Percentiles rank a stretch among this genome's conserved stretches.
Conservation (phyloP, 1,139 yeast species). For the Geotrichum siamense region DNA sequence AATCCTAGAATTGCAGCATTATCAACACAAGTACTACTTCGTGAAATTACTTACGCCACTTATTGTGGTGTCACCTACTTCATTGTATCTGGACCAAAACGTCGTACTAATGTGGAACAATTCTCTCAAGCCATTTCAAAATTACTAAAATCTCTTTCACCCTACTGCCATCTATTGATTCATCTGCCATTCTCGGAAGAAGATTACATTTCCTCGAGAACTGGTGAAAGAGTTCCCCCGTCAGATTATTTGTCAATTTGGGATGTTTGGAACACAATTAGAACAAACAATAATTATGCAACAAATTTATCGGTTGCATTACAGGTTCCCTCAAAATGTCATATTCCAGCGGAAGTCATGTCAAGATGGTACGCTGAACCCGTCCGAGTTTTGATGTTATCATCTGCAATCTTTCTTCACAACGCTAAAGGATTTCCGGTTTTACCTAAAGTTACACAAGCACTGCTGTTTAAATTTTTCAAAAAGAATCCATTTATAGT, state of each 20-base stretch:
- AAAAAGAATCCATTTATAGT: constrained; percentile 31
- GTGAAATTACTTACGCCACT: constrained; percentile 53
- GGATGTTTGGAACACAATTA: constrained; percentile 63
- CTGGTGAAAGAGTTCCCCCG: constrained; percentile 37
- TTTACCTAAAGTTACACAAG: constrained; percentile 48
- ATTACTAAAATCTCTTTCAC: constrained; percentile 27
- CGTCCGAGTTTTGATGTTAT: constrained; percentile 47
- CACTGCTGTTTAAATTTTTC: constrained; percentile 38
- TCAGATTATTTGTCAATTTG: constrained; percentile 53
- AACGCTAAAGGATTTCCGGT: constrained; percentile 59
- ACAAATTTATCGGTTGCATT: constrained; percentile 48
- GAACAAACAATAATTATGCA: constrained; percentile 48
- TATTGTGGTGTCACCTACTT: constrained; percentile 48
- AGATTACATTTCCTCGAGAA: constrained; percentile 28
- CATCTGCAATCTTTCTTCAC: constrained; percentile 47
- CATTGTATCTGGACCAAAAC: constrained; percentile 54
- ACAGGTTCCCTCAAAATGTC: constrained; percentile 41
- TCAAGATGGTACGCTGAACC: constrained; percentile 63
- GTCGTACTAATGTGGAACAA: constrained; percentile 45
- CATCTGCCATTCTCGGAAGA: constrained; percentile 42
- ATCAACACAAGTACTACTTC: constrained; percentile 46
- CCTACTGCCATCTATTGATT: constrained; percentile 34
- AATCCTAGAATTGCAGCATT: constrained; percentile 44
- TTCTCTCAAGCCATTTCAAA: constrained; percentile 41
- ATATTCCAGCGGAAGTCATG: constrained; percentile 43